These are phyloP conservation scores for Talinum fruticosum DNA, from an alignment of 148 eudicot genomes.

Conservation along the genomic window DNA sequence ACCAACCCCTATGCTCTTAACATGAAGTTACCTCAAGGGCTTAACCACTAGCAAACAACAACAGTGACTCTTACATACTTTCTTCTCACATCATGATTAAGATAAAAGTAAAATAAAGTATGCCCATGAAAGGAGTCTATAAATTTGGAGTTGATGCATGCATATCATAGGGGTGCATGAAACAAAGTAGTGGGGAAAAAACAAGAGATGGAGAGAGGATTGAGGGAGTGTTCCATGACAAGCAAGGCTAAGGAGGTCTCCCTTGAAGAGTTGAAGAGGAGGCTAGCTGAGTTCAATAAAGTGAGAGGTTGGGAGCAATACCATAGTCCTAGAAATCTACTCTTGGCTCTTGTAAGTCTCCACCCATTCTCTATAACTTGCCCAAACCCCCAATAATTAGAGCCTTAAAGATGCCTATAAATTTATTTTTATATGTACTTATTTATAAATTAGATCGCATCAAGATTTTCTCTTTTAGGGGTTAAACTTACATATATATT, in stretches of 20 bases:
- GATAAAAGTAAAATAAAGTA: not conserved
- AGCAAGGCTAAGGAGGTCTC: conserved; percentile 46
- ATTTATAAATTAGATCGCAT: too few species aligned
- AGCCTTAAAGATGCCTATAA: too few species aligned
- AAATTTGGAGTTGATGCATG: conserved; percentile 12
- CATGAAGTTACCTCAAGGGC: not conserved
- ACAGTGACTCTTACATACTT: not conserved
- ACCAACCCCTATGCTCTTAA: not conserved
- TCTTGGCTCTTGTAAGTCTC: conserved; percentile 61
- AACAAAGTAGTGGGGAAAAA: not conserved
- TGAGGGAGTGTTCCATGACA: conserved; percentile 23
- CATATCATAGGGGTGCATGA: not conserved
- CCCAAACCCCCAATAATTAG: too few species aligned
- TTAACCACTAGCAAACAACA: not conserved
- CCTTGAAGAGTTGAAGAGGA: conserved; percentile 54
- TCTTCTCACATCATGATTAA: not conserved
- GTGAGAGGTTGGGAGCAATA: conserved; percentile 67
- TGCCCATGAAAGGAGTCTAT: not conserved
- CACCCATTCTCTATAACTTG: not conserved
- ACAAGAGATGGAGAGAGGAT: conserved; percentile 25
- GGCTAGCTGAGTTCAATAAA: conserved; percentile 51
- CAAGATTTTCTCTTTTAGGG: too few species aligned
- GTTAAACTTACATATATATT: too few species aligned
- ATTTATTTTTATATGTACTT: too few species aligned
- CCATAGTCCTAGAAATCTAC: conserved; percentile 78